Evolutionary conservation across 257 asterid species (phyloP).

Genomic region (Cruciata laevipes): DNA sequence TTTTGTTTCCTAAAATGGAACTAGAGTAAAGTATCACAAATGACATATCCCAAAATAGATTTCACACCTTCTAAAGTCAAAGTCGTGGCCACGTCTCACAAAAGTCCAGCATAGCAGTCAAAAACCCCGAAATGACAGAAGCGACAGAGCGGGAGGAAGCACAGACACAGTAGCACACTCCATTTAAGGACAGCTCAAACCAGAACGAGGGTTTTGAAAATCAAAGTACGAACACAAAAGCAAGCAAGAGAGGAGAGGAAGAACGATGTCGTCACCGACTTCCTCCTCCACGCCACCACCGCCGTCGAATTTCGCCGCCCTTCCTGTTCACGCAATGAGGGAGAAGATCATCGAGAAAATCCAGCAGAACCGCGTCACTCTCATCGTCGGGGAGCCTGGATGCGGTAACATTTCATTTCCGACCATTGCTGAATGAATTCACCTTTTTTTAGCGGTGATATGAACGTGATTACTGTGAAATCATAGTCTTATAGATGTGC

Average conservation of each 20-base stretch:
- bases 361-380: conserved; percentile 76
- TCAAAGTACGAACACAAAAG: background rate
- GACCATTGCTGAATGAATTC: background rate
- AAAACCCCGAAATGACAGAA: background rate
- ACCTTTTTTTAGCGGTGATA: too few species aligned
- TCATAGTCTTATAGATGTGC: too few species aligned
- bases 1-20: background rate
- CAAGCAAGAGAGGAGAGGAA: background rate
- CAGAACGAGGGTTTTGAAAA: conserved; percentile 8
- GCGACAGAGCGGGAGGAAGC: background rate
- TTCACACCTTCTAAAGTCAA: too few species aligned
- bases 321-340: conserved; percentile 58
- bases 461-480: too few species aligned
- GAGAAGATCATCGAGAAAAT: conserved; percentile 28
- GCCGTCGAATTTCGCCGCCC: conserved; percentile 37
- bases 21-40: background rate
- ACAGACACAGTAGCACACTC: background rate
- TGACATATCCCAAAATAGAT: background rate
- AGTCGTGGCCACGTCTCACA: background rate
- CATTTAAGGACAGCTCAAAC: background rate
- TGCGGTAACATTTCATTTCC: conserved; percentile 40
- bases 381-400: conserved; percentile 92
- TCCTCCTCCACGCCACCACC: background rate
- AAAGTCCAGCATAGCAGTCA: background rate
- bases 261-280: conserved; percentile 44